Conservation (phyloP, 2,329 filamentous ascomycete genomes). For the Neonectria sp. region DNA sequence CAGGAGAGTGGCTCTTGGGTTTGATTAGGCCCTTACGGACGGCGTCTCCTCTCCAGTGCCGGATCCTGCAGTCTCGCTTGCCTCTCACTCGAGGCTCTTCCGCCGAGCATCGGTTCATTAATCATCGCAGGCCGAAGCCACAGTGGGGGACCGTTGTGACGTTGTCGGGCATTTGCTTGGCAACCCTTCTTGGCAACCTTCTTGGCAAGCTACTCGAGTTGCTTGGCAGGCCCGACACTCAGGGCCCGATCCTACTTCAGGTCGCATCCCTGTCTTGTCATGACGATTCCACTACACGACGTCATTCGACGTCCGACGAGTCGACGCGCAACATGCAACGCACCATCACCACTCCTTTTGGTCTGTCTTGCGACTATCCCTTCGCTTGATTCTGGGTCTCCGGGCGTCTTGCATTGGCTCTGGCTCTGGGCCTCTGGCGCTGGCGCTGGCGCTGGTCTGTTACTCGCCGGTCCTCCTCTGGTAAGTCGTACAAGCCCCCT, state of each 20-base stretch:
- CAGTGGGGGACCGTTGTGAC: conserved; percentile 1
- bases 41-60: background rate
- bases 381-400: background rate
- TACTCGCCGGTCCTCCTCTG: background rate
- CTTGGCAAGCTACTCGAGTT: background rate
- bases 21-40: background rate
- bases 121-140: conserved; percentile 1
- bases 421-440: background rate
- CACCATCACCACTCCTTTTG: background rate
- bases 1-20: conserved; percentile 6
- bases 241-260: background rate
- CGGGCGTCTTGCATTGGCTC: background rate
- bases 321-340: background rate
- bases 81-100: too few relatives aligned
- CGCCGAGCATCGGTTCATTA: background rate
- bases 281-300: conserved; percentile 4
- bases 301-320: background rate
- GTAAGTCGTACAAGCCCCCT: background rate
- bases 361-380: background rate
- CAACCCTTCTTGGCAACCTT: background rate
- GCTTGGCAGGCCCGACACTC: conserved; percentile 16
- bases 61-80: background rate
- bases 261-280: background rate
- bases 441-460: background rate
- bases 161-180: conserved; percentile 22